Evolutionary conservation across 352 stramenopile genomes (phyloP).

Genomic region (Phytopythium cucurbitacearum): DNA sequence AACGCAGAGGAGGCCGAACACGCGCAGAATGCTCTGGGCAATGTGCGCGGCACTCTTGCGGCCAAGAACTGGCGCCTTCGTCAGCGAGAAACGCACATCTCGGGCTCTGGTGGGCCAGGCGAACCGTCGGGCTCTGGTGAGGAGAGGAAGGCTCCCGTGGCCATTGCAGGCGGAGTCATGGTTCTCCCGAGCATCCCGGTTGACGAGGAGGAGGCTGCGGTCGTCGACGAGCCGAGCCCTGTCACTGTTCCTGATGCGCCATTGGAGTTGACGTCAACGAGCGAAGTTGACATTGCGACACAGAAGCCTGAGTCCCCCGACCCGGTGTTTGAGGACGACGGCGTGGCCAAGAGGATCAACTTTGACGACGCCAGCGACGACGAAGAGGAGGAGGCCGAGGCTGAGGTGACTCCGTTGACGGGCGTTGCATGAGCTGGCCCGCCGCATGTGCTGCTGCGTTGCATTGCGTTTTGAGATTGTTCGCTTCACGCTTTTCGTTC

Average conservation of each 20-base stretch:
- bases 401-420: neutral
- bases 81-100: no score
- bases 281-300: slow-evolving; percentile 4
- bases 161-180: slow-evolving; percentile 3
- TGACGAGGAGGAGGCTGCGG: neutral
- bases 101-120: slow-evolving; percentile 2
- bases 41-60: slow-evolving; percentile 14
- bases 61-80: slow-evolving; percentile 6
- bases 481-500: neutral
- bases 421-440: slow-evolving; percentile 1
- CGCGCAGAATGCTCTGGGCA: slow-evolving; percentile 9
- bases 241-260: neutral
- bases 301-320: neutral
- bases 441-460: neutral
- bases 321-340: slow-evolving; percentile 8
- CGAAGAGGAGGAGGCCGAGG: slow-evolving; percentile 19
- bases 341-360: slow-evolving; percentile 31
- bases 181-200: slow-evolving; percentile 1
- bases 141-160: neutral
- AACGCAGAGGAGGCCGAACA: slow-evolving; percentile 24
- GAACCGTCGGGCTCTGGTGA: neutral
- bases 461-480: neutral
- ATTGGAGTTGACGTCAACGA: slow-evolving; percentile 2
- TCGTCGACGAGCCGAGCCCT: neutral
- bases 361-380: slow-evolving; percentile 30